Evolutionary conservation across 306 rosid species (phyloP), one percentile per base, ranked within the genome.

Genomic region (Leucaena leucocephala): DNA sequence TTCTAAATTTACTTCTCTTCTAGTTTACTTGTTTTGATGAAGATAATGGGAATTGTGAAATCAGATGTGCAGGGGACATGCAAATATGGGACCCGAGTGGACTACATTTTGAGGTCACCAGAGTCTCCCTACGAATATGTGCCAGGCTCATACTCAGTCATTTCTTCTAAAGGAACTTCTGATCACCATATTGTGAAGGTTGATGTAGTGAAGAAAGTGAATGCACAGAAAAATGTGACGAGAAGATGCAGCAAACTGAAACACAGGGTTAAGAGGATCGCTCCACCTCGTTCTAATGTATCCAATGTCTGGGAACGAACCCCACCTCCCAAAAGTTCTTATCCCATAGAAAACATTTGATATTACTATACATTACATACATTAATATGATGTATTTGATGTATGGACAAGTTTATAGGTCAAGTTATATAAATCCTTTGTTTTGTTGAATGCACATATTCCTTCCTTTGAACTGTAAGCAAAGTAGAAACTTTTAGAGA

Each of bases 11-110:
- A 13, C 73, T 66, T 80, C 19, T 80, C 36, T 63, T 46, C 8
- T 59, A 27, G 27, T 38, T 33, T 65, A 21, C 17, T 45, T 71
- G 72, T 43, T 67, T 67, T 68, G 43, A 13, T 13, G 68, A 83
- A 0, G 44, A 19, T 83, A 34, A 83, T 58, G 58, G 16, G 69
- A 76, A 58, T 78, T 73, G 2, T 68, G 76, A 78, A 78, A 71
- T 55, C 76, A 93, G 98, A 87, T 83, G 98, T 93, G 84, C 98
- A 93, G 86, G 98, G 98, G 54, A 93, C 98, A 58, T 91, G 97
- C 85, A 93, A 93, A 82, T 93, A 93, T 54, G 98, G 98, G 50
- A 93, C 98, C 12, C 82, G 98, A 55, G 98, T 91, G 74, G 98
- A 93, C 86, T 93, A 91, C 80, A 84, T 93, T 49, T 63, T 93